Evolutionary conservation across 2,329 filamentous ascomycete species (phyloP), one percentile per base, ranked within the genome.

Genomic region (Sclerotinia subarctica): DNA sequence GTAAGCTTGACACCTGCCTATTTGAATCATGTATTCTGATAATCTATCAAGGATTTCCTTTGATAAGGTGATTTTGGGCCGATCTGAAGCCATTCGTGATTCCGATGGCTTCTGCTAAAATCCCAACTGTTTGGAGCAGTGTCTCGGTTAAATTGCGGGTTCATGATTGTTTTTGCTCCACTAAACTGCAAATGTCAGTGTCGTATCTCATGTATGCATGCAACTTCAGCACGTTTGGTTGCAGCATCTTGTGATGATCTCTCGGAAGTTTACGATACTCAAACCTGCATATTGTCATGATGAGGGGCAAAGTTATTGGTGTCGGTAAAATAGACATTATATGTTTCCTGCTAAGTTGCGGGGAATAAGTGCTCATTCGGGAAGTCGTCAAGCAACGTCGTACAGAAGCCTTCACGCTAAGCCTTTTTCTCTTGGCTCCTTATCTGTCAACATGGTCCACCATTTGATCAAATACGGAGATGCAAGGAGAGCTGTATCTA

Each of bases 1-100:
- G 29, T n/a, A 19, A 24, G n/a, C 15, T 51, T 38, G 21, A 62
- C 59, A 38, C 59, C 59, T 62, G 46, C 59, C 59, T 51, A 38
- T 62, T 51, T 49, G 52, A 7, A 15, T 35, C 21, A 35, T 35
- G 19, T n/a, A n/a, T 35, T 15, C 19, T 10, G 32, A n/a, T 8
- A 19, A 35, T 24, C 1, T 17, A 24, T 11, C 21, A 57, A 24
- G 11, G 51, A 6, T 17, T 5, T 51, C 13, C 29, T 19, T 38
- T 35, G 58, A 62, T n/a, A 51, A 51, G 53, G 10, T 5, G 7
- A 35, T 0, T 19, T 24, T 0, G 8, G 19, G 52, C 15, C 11
- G 42, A 60, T 60, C 44, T 15, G 2, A 24, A 47, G 11, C 32
- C 19, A 35, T 42, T 42, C 38, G 3, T 42, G 38, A 42, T 42